phyloP scores from a whole-genome alignment of 2,329 filamentous ascomycete genomes.

The Grosmannia penicillata region DNA sequence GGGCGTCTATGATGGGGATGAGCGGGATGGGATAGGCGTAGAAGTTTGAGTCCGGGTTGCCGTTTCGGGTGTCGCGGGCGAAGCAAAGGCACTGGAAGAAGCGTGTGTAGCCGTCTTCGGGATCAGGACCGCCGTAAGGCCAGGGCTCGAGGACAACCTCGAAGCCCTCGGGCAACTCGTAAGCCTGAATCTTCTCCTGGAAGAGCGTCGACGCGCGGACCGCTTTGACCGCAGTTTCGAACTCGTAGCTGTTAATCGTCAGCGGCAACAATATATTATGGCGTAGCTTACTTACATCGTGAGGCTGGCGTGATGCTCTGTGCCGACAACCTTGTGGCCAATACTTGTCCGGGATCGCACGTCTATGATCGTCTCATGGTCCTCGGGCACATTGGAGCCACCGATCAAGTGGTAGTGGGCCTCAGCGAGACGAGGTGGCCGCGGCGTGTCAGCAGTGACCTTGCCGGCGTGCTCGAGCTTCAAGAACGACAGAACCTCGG shows the following conservation, averaged over 20 bases:
- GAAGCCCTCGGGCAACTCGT: conserved; percentile 28
- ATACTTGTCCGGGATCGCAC: neutral
- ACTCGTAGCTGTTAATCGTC: neutral
- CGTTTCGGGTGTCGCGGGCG: conserved; percentile 14
- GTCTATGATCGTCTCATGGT: conserved; percentile 11
- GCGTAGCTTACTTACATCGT: conserved; percentile 1
- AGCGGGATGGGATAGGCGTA: conserved; percentile 42
- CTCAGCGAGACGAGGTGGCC: conserved; percentile 14
- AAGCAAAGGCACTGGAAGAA: conserved; percentile 14
- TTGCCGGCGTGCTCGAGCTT: conserved; percentile 21
- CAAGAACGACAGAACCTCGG: conserved; percentile 27
- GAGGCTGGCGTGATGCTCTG: conserved; percentile 21
- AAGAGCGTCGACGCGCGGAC: conserved; percentile 23
- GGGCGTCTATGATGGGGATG: conserved; percentile 31
- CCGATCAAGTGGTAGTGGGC: conserved; percentile 25
- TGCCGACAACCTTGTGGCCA: neutral
- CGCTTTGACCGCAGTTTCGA: conserved; percentile 6
- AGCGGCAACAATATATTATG: neutral
- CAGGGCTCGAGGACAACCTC: conserved; percentile 35
- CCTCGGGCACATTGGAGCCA: conserved; percentile 4
- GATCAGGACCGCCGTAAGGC: conserved; percentile 23
- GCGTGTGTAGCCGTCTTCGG: neutral
- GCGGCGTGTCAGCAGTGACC: conserved; percentile 6
- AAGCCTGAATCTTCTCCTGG: conserved; percentile 25
- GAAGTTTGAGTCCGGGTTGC: conserved; percentile 34